A percentile compares a stretch with the other conserved stretches of the same genome.
phyloP scores from a whole-genome alignment of 129 eudicot genomes.

The Mikania micrantha region DNA sequence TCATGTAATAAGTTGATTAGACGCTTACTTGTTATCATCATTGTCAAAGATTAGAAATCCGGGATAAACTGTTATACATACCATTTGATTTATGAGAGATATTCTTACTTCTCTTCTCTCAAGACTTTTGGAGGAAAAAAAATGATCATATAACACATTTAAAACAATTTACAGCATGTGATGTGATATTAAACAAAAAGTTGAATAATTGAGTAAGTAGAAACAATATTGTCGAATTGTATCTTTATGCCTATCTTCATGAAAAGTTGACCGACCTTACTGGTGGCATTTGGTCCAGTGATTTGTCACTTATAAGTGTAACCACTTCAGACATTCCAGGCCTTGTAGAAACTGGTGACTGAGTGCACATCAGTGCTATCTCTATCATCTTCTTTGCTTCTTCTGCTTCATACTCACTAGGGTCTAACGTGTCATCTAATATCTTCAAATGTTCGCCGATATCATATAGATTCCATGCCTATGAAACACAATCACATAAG shows the following conservation, averaged over 20 bases:
- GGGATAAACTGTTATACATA: too few relatives aligned
- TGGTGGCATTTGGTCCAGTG: constrained; percentile 23
- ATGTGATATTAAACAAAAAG: constrained; percentile 2
- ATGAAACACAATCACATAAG: not conserved
- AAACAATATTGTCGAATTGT: constrained; percentile 10
- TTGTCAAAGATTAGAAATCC: too few relatives aligned
- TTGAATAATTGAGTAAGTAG: constrained; percentile 12
- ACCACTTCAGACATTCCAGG: constrained; percentile 78
- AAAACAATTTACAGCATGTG: not conserved
- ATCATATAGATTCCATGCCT: constrained; percentile 72
- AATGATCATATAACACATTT: not conserved
- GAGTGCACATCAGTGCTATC: constrained; percentile 58
- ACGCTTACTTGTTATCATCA: too few relatives aligned
- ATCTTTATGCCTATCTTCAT: constrained; percentile 26
- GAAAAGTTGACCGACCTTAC: constrained; percentile 33
- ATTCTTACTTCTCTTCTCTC: too few relatives aligned
- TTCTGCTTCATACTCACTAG: constrained; percentile 38
- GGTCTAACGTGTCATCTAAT: constrained; percentile 44
- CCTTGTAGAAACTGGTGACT: constrained; percentile 49
- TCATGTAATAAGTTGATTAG: too few relatives aligned
- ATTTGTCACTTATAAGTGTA: constrained; percentile 44
- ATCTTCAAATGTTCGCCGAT: constrained; percentile 31
- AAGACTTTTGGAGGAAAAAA: too few relatives aligned
- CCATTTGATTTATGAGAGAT: too few relatives aligned
- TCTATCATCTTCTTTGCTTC: constrained; percentile 53